Conservation (phyloP, 371 early-diverging fungal species). For the Coemansia sp. region DNA sequence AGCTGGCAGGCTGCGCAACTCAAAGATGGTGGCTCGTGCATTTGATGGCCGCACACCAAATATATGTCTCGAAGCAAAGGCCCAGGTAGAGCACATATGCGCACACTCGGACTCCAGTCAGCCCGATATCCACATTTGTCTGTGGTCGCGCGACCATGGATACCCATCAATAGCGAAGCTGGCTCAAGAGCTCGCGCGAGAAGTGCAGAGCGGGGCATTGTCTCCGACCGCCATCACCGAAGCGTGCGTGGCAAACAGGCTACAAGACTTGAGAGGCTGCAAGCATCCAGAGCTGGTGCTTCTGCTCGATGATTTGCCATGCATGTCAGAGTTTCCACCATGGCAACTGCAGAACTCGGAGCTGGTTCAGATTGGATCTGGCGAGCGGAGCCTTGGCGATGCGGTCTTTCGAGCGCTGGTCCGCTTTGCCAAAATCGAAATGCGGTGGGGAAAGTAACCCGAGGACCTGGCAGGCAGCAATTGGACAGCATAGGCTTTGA, state of each 20-base stretch:
- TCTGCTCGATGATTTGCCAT: slow-evolving; percentile 31
- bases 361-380: slow-evolving; percentile 24
- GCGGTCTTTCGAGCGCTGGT: slow-evolving; percentile 24
- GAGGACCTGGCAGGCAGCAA: background rate
- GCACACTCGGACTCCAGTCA: slow-evolving; percentile 1
- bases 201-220: slow-evolving; percentile 14
- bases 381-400: slow-evolving; percentile 27
- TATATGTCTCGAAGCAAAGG: slow-evolving; percentile 18
- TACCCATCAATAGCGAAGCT: slow-evolving; percentile 26
- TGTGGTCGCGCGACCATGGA: slow-evolving; percentile 44
- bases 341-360: slow-evolving; percentile 43
- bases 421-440: slow-evolving; percentile 37
- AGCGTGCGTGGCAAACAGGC: slow-evolving; percentile 5
- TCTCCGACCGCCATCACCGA: slow-evolving; percentile 17
- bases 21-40: slow-evolving; percentile 36
- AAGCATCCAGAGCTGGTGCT: slow-evolving; percentile 39
- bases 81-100: slow-evolving; percentile 7
- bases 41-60: slow-evolving; percentile 22
- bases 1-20: slow-evolving; percentile 30
- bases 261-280: slow-evolving; percentile 21
- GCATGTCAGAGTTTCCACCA: slow-evolving; percentile 44
- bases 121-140: slow-evolving; percentile 18
- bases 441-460: slow-evolving; percentile 41
- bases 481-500: background rate
- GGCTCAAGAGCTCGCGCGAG: slow-evolving; percentile 18